A percentile compares a stretch with the other conserved stretches of the same genome.
Conservation (phyloP, 305 asterid genomes). For the Petunia hybrid region DNA sequence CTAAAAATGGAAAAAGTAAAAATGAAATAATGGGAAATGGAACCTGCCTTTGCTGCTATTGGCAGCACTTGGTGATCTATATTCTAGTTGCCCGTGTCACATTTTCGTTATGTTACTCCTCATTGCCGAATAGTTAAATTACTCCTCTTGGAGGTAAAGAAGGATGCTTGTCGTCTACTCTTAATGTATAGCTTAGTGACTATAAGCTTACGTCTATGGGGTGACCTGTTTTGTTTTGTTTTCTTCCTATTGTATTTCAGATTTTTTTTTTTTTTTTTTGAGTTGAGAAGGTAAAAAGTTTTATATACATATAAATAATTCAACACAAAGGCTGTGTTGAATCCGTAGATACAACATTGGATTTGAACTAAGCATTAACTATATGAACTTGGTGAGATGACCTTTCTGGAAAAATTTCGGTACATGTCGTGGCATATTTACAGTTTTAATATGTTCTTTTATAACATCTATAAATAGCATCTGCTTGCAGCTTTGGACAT, state of each 20-base stretch:
- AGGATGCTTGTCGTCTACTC: constrained; percentile 5
- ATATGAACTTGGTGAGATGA: background rate
- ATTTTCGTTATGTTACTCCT: background rate
- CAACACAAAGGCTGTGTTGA: no score
- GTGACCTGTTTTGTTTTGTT: background rate
- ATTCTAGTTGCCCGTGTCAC: constrained; percentile 1
- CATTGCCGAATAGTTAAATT: constrained; percentile 22
- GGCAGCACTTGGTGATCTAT: background rate
- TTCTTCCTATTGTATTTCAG: background rate
- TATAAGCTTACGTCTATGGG: background rate
- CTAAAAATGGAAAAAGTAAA: background rate
- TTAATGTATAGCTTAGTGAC: background rate
- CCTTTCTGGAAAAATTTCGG: background rate
- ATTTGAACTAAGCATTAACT: background rate
- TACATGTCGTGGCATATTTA: background rate
- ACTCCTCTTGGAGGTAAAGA: constrained; percentile 13
- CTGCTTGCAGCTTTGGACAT: constrained; percentile 1
- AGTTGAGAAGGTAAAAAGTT: no score
- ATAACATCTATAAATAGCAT: background rate
- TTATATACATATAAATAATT: no score
- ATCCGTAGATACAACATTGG: background rate
- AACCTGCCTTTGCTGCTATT: constrained; percentile 12
- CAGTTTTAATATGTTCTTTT: background rate
- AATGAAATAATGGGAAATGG: constrained; percentile 9
- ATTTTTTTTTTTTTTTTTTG: background rate